Conservation (phyloP, 108 stramenopile species). For the Tribonema minus region DNA sequence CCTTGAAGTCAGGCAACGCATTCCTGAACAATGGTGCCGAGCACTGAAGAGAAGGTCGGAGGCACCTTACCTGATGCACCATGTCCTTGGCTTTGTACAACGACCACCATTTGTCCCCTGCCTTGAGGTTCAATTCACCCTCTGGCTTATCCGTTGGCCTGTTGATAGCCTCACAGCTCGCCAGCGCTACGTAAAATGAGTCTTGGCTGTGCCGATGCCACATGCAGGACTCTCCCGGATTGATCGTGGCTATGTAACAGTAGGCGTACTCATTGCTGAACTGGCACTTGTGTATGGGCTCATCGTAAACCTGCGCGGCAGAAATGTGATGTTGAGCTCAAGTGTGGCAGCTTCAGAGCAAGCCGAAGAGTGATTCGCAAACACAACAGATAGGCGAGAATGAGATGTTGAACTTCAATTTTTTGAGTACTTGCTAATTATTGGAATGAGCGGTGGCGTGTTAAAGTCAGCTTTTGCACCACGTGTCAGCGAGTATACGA, state of each 20-base stretch:
- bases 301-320: constrained; percentile 25
- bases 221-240: constrained; percentile 29
- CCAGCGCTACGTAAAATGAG: constrained; percentile 19
- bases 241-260: constrained; percentile 23
- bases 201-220: constrained; percentile 40
- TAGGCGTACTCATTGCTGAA: constrained; percentile 41
- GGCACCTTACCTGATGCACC: constrained; percentile 31
- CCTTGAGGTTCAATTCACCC: not conserved
- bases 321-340: not conserved
- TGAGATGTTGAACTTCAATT: too few species aligned
- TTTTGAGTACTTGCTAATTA: too few species aligned
- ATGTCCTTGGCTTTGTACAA: constrained; percentile 21
- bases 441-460: too few species aligned
- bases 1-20: too few species aligned
- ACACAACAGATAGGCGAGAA: too few species aligned
- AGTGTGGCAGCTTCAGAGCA: too few species aligned
- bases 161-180: constrained; percentile 15
- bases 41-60: too few species aligned
- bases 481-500: too few species aligned
- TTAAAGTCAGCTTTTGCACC: too few species aligned
- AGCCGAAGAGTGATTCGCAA: too few species aligned
- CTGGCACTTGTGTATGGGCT: constrained; percentile 33
- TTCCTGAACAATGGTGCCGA: too few species aligned
- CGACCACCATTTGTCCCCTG: constrained; percentile 41
- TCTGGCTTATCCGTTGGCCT: constrained; percentile 34